Evolutionary conservation across 2,329 filamentous ascomycete species (phyloP).

Genomic region (Penicillium sp.): DNA sequence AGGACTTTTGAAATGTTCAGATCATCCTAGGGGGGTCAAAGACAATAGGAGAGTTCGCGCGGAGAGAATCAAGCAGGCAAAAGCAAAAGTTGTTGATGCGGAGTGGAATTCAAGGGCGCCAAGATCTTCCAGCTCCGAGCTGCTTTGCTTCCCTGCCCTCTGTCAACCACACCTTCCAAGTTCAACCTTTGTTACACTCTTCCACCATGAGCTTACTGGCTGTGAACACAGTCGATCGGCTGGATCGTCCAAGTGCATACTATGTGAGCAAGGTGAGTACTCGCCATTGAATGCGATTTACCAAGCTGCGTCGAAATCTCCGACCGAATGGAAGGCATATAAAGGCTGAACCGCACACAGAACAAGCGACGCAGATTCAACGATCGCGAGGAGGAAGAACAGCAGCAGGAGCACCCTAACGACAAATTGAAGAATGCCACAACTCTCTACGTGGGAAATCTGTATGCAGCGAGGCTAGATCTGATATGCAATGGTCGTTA

Average conservation of each 20-base stretch:
- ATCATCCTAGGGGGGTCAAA: slow-evolving; percentile 9
- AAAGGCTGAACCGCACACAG: slow-evolving; percentile 41
- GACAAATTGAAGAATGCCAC: slow-evolving; percentile 84
- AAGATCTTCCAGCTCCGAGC: slow-evolving; percentile 28
- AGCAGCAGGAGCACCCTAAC: slow-evolving; percentile 61
- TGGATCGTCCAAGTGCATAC: slow-evolving; percentile 94
- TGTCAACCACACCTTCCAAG: slow-evolving; percentile 1
- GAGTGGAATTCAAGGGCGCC: slow-evolving; percentile 26
- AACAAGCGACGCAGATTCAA: slow-evolving; percentile 69
- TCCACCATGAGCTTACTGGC: slow-evolving; percentile 29
- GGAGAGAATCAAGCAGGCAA: background rate
- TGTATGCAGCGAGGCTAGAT: slow-evolving; percentile 57
- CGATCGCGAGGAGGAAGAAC: slow-evolving; percentile 54
- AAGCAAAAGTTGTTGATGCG: slow-evolving; percentile 20
- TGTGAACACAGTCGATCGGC: slow-evolving; percentile 72
- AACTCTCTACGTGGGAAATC: slow-evolving; percentile 95
- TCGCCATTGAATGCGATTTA: slow-evolving; percentile 15
- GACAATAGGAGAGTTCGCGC: background rate
- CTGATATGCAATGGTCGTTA: slow-evolving; percentile 13
- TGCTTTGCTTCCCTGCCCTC: slow-evolving; percentile 21
- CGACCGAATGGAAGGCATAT: background rate
- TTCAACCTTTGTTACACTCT: background rate
- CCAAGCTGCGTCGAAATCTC: background rate
- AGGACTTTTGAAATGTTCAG: background rate
- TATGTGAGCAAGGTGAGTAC: slow-evolving; percentile 73